These are phyloP conservation scores for Scenedesmus sp. DNA, from an alignment of 163 green algal genomes.

Conservation along the genomic window DNA sequence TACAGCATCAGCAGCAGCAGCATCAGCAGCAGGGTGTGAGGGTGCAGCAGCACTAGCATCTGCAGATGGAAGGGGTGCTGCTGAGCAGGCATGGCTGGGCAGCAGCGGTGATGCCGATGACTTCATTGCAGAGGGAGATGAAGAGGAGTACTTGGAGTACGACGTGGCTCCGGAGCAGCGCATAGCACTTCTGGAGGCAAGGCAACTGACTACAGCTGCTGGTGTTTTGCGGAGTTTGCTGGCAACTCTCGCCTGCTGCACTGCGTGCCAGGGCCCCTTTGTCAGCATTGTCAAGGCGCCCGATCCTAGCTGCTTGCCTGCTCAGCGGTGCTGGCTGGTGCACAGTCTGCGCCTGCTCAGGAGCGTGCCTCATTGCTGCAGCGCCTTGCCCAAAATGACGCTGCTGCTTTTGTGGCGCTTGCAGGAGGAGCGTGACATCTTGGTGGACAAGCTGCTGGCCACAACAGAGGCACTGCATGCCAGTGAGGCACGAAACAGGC, in stretches of 20 bases:
- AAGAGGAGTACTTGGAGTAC: slow-evolving; percentile 6
- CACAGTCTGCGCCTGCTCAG: too few relatives aligned
- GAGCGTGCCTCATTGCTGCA: too few relatives aligned
- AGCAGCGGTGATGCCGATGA: neutral
- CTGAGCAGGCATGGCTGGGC: neutral
- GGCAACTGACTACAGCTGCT: neutral
- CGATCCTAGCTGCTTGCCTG: neutral
- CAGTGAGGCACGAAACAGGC: slow-evolving; percentile 39
- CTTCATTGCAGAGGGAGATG: neutral
- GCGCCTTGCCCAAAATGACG: too few relatives aligned
- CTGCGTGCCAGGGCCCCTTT: too few relatives aligned
- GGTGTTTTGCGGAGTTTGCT: neutral
- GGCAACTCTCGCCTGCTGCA: too few relatives aligned
- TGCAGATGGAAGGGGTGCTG: neutral
- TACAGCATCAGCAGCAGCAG: neutral
- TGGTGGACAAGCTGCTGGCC: slow-evolving; percentile 52
- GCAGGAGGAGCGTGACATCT: slow-evolving; percentile 51
- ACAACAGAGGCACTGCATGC: slow-evolving; percentile 49
- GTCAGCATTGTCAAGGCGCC: too few relatives aligned
- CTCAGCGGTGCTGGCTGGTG: too few relatives aligned
- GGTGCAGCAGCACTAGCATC: neutral
- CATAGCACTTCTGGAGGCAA: slow-evolving; percentile 35
- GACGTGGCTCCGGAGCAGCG: slow-evolving; percentile 12
- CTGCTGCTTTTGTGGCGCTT: neutral
- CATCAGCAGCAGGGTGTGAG: neutral